Evolutionary conservation across 805 yeast species (phyloP), one percentile per base, ranked within the genome.

Genomic region (Lachancea kluyveri): DNA sequence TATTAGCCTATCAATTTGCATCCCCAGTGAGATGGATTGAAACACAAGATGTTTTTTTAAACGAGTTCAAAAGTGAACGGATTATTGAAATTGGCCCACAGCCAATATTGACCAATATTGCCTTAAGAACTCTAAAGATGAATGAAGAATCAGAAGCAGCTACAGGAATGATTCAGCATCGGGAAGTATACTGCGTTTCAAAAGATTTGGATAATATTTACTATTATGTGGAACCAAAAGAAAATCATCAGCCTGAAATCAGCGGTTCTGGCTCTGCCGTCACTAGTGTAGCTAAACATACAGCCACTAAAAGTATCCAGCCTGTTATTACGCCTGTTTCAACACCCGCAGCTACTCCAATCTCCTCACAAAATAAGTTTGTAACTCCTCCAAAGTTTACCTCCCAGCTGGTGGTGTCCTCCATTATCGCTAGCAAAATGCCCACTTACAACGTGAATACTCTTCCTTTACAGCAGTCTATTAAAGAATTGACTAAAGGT

Each of bases 21-120:
- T 84, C 94, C 37, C 95, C 95, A 23, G 95, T 85, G 37, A 73
- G 94, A 65, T 85, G 95, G 94, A 85, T 85, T 55, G 95, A 85
- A 56, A 85, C 94, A 41, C 95, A 85, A 60, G 94, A 85, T 64
- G 94, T 84, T 31, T 74, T 85, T 50, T 68, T 85, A 57, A 76
- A 79, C 53, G 82, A 81, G 43, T 77, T 70, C 69, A 79, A 82
- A 57, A 74, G 92, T 37, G 94, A 85, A 64, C 71, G 94, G 47
- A 79, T 85, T 39, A 88, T 85, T 43, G 95, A 85, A 58, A 77
- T 85, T 43, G 95, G 95, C 20, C 95, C 95, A 35, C 81, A 94
- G 30, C 94, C 95, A 26, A 85, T 94, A 22, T 69, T 85, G 54
- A 83, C 92, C 17, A 94, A 94, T 37, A 85, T 85, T 94, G 94